Evolutionary conservation across 192 early-diverging fungal species (phyloP).

Genomic region (Coemansia sp.): DNA sequence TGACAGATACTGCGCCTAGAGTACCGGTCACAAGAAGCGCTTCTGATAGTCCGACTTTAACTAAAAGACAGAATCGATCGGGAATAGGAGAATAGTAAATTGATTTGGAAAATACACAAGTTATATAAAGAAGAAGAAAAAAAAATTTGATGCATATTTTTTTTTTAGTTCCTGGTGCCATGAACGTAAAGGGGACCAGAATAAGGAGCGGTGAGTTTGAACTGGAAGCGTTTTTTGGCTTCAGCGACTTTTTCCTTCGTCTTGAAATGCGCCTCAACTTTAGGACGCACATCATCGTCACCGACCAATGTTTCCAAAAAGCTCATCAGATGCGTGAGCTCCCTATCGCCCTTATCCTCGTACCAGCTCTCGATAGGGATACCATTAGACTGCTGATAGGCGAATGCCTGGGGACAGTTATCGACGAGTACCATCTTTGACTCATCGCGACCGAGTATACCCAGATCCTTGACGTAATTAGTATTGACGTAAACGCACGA

Average conservation of each 20-base stretch:
- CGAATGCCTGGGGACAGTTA: constrained; percentile 74
- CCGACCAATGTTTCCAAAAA: constrained; percentile 62
- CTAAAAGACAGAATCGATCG: constrained; percentile 17
- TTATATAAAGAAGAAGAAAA: not conserved
- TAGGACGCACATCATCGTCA: constrained; percentile 68
- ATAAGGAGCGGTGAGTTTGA: constrained; percentile 12
- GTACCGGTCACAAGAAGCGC: not conserved
- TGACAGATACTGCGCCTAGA: constrained; percentile 1
- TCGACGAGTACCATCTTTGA: constrained; percentile 65
- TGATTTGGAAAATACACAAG: not conserved
- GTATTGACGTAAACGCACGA: constrained; percentile 65
- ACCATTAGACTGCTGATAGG: constrained; percentile 71
- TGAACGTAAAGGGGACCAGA: constrained; percentile 18
- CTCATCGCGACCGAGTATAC: constrained; percentile 66
- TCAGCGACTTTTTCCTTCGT: constrained; percentile 48
- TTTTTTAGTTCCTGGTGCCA: constrained; percentile 3
- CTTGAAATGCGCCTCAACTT: constrained; percentile 58
- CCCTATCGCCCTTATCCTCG: constrained; percentile 64
- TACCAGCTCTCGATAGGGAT: constrained; percentile 76
- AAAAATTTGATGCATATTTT: not conserved
- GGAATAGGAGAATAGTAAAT: not conserved
- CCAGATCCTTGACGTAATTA: constrained; percentile 72
- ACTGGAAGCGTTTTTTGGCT: constrained; percentile 35
- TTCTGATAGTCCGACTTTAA: constrained; percentile 15
- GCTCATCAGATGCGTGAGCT: constrained; percentile 59